Base-by-base conservation (phyloP, 2,329 filamentous ascomycete genomes). In the Sporothrix brasiliensis region DNA sequence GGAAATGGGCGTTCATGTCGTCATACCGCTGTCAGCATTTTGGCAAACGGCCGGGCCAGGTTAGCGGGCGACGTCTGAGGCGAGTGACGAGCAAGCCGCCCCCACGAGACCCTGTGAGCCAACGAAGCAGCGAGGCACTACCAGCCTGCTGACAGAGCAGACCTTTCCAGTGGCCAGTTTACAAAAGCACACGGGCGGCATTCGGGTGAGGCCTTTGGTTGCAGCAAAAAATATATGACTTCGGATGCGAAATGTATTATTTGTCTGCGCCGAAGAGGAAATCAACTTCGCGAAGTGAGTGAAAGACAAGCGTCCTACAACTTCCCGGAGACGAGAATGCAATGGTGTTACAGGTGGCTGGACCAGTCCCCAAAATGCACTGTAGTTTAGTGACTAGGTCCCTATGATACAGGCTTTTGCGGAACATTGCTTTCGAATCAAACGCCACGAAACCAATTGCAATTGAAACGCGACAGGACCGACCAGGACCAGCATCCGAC, bases 11-110 rank as follows among this genome's bases (percentile, higher is more conserved):
- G 49, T 49, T 19, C 50, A 71, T 71, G 70, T 71, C 70, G 70
- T 71, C 70, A 71, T 71, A 71, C 34, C 50, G n/a, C 65, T 61
- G 67, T 52, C 67, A 41, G 54, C 41, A 58, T 61, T 47, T 68
- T 70, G 50, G 11, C 65, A 70, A 6, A 70, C 65, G 54, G 69
- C 50, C 60, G 68, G 60, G 68, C 68, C 41, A 65, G 60, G 54
- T 53, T 68, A 68, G 66, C 53, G 63, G 27, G 7, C 44, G 41
- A 27, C 16, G 1, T 19, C 30, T 7, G 21, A 34, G 24, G 60
- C 60, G 21, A 50, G 56, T 34, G 27, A 34, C 53, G 27, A 19
- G 54, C 34, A 58, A 19, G 39, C 58, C 34, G 39, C 58, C 58
- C 56, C 58, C 39, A 47, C 58, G 58, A 27, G 58, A 63, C 39